Evolutionary conservation across 768 basidiomycete species (phyloP).

Genomic region (Basidioascus undulatus): DNA sequence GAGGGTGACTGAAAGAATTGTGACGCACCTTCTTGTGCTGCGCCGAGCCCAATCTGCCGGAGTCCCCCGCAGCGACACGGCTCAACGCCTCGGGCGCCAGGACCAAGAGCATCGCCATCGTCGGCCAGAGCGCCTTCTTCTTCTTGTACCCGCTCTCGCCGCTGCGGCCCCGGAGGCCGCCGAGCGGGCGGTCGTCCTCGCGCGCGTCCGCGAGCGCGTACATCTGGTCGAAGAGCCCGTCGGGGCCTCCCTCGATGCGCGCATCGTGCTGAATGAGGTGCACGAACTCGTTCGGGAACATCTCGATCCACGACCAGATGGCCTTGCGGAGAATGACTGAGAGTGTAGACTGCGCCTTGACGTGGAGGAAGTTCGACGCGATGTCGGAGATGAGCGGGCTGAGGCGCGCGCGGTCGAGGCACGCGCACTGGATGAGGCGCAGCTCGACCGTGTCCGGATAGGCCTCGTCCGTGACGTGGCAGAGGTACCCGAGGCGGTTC

Average conservation of each 20-base stretch:
- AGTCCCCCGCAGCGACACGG: slow-evolving; percentile 17
- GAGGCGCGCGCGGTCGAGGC: slow-evolving; percentile 43
- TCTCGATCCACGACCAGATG: slow-evolving; percentile 75
- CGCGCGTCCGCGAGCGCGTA: slow-evolving; percentile 24
- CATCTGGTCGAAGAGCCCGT: slow-evolving; percentile 63
- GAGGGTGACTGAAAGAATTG: too few species aligned
- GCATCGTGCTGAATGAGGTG: slow-evolving; percentile 36
- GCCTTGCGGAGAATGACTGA: slow-evolving; percentile 48
- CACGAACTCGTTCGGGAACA: slow-evolving; percentile 53
- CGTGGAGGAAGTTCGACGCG: slow-evolving; percentile 31
- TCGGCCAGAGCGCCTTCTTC: slow-evolving; percentile 41
- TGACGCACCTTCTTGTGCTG: slow-evolving; percentile 13
- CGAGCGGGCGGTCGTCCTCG: too few species aligned
- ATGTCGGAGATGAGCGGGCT: slow-evolving; percentile 12
- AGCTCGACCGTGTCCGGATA: slow-evolving; percentile 48
- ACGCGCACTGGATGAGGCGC: slow-evolving; percentile 49
- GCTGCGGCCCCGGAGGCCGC: too few species aligned
- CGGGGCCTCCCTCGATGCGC: slow-evolving; percentile 51
- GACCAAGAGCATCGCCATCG: slow-evolving; percentile 45
- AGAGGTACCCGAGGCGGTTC: too few species aligned
- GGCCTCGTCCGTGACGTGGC: slow-evolving; percentile 36
- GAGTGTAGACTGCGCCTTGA: slow-evolving; percentile 50
- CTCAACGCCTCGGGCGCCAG: slow-evolving; percentile 52
- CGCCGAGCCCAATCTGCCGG: slow-evolving; percentile 1
- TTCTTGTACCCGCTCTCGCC: slow-evolving; percentile 24